Evolutionary conservation across 2,329 filamentous ascomycete species (phyloP), one percentile per base, ranked within the genome.

Genomic region (Gaeumannomyces tritici): DNA sequence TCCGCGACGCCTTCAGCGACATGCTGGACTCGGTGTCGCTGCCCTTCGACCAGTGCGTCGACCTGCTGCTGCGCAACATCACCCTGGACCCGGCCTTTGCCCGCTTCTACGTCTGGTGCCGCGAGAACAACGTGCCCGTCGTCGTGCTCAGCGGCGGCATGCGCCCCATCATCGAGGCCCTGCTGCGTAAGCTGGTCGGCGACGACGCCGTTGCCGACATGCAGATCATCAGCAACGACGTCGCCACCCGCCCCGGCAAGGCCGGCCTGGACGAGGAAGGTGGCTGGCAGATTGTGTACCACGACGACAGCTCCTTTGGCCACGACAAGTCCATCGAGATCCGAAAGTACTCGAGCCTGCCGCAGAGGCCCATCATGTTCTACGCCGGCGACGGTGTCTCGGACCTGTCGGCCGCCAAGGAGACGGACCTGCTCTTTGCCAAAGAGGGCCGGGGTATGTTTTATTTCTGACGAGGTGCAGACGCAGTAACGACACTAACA

Each of bases 281-380:
- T 24, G 93, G 92, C 33, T 99, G 95, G 95, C 80, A 88, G 70
- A 93, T 99, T 69, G 80, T 85, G 63, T 99, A 88, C 76, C 92
- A 91, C 71, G 93, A 99, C 73, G 91, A 93, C 65, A 90, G 89
- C 71, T 83, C 87, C 63, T 96, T 96, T 70, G 95, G 95, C n/a
- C 95, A 99, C 73, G 93, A 99, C 81, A 99, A 99, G 84, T 93
- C 89, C 29, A 80, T 93, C 62, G 91, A 95, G 73, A 91, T 99
- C 70, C 86, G 90, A 67, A 91, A 91, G 61, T 98, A 98, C 76
- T 88, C 89, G 2, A 80, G 85, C 29, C 80, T 96, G 56, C 86
- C 90, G 0, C 76, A 89, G 70, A 83, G 92, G 55, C 95, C 95
- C 2, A 87, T 86, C 54, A 85, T 98, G 77, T 91, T 98, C 74